phyloP scores from a whole-genome alignment of 2,329 filamentous ascomycete species.

The Karstenula rhodostoma region DNA sequence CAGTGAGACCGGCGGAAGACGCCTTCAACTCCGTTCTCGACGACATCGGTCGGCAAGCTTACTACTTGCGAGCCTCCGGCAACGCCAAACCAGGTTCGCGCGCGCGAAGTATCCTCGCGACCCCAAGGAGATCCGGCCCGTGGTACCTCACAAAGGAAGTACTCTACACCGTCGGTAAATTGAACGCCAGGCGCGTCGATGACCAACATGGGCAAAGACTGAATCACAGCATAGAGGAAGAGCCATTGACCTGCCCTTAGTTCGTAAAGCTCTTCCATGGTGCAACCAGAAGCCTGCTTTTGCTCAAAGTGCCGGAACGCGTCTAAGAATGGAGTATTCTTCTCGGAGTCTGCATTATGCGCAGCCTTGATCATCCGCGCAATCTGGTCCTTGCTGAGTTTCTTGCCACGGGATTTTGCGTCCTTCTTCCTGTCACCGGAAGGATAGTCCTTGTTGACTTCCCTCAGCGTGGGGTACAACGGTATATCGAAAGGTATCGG shows the following conservation, averaged over 20 bases:
- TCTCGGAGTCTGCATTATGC: slow-evolving; percentile 78
- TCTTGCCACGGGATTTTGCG: slow-evolving; percentile 72
- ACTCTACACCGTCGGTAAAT: slow-evolving; percentile 76
- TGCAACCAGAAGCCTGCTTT: slow-evolving; percentile 70
- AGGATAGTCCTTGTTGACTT: slow-evolving; percentile 70
- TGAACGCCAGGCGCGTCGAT: slow-evolving; percentile 76
- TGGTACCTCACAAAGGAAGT: slow-evolving; percentile 81
- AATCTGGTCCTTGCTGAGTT: slow-evolving; percentile 80
- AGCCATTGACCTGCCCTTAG: slow-evolving; percentile 81
- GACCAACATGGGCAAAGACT: slow-evolving; percentile 79
- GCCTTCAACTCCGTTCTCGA: slow-evolving; percentile 72
- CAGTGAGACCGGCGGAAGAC: slow-evolving; percentile 74
- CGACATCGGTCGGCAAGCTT: slow-evolving; percentile 68
- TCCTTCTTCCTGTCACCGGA: slow-evolving; percentile 77
- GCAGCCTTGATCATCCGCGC: slow-evolving; percentile 78
- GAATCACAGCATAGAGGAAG: slow-evolving; percentile 80
- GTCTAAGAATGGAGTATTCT: slow-evolving; percentile 68
- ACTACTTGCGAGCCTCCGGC: slow-evolving; percentile 71
- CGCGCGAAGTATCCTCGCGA: slow-evolving; percentile 63
- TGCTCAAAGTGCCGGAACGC: slow-evolving; percentile 76
- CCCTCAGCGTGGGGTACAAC: slow-evolving; percentile 73
- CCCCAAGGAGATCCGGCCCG: slow-evolving; percentile 78
- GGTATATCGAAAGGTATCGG: slow-evolving; percentile 92
- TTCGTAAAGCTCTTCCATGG: slow-evolving; percentile 72
- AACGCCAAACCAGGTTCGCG: slow-evolving; percentile 77